These are phyloP conservation scores for Pichia exigua DNA, from an alignment of 805 yeast genomes.

Conservation along the genomic window DNA sequence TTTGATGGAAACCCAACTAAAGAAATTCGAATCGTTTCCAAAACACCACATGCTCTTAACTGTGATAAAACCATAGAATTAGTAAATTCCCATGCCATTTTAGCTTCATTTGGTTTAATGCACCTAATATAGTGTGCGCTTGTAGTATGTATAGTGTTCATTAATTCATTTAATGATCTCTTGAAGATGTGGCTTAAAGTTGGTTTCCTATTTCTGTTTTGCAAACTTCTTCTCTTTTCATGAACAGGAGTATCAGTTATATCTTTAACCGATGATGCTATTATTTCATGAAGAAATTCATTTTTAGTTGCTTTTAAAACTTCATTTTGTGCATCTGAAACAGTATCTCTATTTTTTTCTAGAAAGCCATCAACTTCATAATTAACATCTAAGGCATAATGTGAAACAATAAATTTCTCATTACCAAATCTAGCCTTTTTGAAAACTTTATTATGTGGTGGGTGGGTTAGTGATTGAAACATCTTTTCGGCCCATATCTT, in stretches of 20 bases:
- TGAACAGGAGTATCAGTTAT: not conserved
- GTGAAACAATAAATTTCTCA: slow-evolving; percentile 80
- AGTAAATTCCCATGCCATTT: slow-evolving; percentile 92
- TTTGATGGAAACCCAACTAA: slow-evolving; percentile 98
- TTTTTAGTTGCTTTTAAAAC: slow-evolving; percentile 66
- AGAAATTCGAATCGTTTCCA: slow-evolving; percentile 91
- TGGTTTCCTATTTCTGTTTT: slow-evolving; percentile 56
- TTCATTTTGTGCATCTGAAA: slow-evolving; percentile 88
- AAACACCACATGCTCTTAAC: slow-evolving; percentile 95
- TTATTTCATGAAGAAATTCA: slow-evolving; percentile 55
- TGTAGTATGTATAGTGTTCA: slow-evolving; percentile 87
- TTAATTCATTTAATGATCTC: slow-evolving; percentile 81
- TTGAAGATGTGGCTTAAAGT: slow-evolving; percentile 93
- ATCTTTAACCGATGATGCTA: slow-evolving; percentile 47
- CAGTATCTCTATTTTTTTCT: slow-evolving; percentile 95
- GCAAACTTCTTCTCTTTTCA: slow-evolving; percentile 7
- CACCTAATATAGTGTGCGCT: slow-evolving; percentile 96
- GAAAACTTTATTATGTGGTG: slow-evolving; percentile 72
- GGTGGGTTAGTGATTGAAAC: slow-evolving; percentile 75
- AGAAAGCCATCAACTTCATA: slow-evolving; percentile 91
- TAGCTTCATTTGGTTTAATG: slow-evolving; percentile 91
- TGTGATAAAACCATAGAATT: slow-evolving; percentile 92
- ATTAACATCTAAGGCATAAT: slow-evolving; percentile 89
- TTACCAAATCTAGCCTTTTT: slow-evolving; percentile 92
- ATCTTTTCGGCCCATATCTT: slow-evolving; percentile 87